Evolutionary conservation across 192 early-diverging fungal genomes (phyloP), one percentile per base, ranked within the genome.

Genomic region (Gonapodya prolifera): DNA sequence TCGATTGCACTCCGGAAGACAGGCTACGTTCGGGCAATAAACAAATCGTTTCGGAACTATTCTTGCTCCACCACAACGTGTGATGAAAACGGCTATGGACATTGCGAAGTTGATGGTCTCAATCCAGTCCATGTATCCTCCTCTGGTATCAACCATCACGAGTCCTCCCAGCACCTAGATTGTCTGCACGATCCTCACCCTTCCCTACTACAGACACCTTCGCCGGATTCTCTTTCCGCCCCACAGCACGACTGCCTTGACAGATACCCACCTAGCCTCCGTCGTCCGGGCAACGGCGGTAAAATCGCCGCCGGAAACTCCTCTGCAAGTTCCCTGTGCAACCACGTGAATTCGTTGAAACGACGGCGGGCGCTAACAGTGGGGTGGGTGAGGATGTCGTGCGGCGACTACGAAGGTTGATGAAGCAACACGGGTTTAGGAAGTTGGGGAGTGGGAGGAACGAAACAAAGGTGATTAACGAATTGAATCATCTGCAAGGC

Each of bases 311-410:
- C 91, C 2, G 93, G 87, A 82, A 87, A 93, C 82, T 94, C 92
- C 35, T 88, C 85, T 35, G 77, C 77, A 45, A 99, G 85, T 69
- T 89, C 87, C 74, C 86, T 84, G 79, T 96, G 87, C 69, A 99
- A 87, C 92, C 91, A 94, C 2, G 90, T 90, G 89, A 99, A 99
- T 81, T 99, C 96, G 80, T 94, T 94, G 84, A 93, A 99, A 79
- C 97, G 88, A 75, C 96, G 89, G 69, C 96, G 88, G 1, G 97
- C 89, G 33, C 89, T 86, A 31, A 89, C 85, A 69, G 87, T 84
- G 1, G 86, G 77, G 28, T 78, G 78, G 1, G 79, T 71, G 77
- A 89, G 94, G 1, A 83, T 81, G 23, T 87, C 83, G 16, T 93
- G 75, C 0, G 81, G 78, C 1, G 92, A 92, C 93, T 94, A 70